Percentiles rank a stretch among this genome's conserved stretches.
These are phyloP conservation scores for Saccharomycopsis sp. DNA, from an alignment of 805 yeast species.

Conservation along the genomic window DNA sequence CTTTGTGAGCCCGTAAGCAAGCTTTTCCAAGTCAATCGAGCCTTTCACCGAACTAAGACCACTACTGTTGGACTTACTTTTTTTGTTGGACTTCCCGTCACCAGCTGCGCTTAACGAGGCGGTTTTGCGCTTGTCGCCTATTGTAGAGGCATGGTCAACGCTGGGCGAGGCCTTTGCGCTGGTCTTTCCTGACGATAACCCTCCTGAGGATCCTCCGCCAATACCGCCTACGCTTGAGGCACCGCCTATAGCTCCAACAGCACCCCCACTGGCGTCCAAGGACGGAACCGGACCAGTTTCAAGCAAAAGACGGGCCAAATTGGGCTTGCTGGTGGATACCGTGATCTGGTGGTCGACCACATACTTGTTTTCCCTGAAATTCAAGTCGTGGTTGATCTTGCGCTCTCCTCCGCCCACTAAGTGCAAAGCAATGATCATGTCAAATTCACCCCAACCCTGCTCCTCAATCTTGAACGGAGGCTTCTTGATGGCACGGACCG, in stretches of 20 bases:
- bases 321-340: conserved; percentile 71
- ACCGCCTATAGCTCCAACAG: conserved; percentile 24
- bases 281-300: conserved; percentile 83
- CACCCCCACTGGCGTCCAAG: conserved; percentile 25
- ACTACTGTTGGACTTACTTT: conserved; percentile 19
- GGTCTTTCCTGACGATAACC: conserved; percentile 26
- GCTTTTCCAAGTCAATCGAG: conserved; percentile 76
- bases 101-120: conserved; percentile 21
- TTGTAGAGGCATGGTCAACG: conserved; percentile 20
- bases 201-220: conserved; percentile 11
- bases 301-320: conserved; percentile 60
- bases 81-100: conserved; percentile 27
- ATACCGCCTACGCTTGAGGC: conserved; percentile 21
- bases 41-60: conserved; percentile 47
- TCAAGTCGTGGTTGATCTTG: conserved; percentile 81
- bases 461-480: conserved; percentile 85
- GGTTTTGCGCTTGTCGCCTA: conserved; percentile 34
- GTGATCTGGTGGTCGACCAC: conserved; percentile 69
- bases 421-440: conserved; percentile 71
- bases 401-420: conserved; percentile 85
- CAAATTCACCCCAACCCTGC: conserved; percentile 98
- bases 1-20: conserved; percentile 85
- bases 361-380: conserved; percentile 72
- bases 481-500: conserved; percentile 71
- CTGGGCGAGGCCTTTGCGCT: conserved; percentile 23